Conservation (phyloP, 805 yeast species). For the Kuraishia ogatae region DNA sequence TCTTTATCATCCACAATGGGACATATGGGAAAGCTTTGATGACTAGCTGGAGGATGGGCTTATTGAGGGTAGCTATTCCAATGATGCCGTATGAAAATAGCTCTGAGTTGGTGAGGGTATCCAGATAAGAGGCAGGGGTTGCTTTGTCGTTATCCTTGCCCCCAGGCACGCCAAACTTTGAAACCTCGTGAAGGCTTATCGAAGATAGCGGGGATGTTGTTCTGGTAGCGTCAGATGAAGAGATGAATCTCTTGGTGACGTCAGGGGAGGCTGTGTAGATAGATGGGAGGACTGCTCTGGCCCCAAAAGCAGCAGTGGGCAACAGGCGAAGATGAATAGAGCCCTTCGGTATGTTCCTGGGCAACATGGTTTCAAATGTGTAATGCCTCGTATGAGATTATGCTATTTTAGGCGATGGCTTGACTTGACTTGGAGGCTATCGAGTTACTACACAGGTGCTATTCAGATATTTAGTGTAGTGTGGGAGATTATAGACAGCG, state of each 20-base stretch:
- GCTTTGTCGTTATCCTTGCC: background rate
- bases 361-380: background rate
- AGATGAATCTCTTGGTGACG: background rate
- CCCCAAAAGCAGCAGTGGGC: background rate
- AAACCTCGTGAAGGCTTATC: background rate
- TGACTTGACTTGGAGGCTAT: no score
- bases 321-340: background rate
- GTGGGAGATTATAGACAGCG: no score
- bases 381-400: background rate
- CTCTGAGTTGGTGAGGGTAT: slow-evolving; percentile 43
- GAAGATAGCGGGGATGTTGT: background rate
- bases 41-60: slow-evolving; percentile 49
- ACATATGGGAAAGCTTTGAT: slow-evolving; percentile 64
- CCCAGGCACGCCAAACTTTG: background rate
- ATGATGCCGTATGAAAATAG: slow-evolving; percentile 58
- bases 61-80: slow-evolving; percentile 61
- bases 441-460: no score
- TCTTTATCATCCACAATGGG: slow-evolving; percentile 63
- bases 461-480: no score
- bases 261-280: background rate
- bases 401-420: no score
- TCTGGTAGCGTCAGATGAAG: background rate
- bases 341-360: background rate
- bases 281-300: background rate
- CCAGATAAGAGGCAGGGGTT: slow-evolving; percentile 33